Conservation (phyloP, 139 green algal genomes). For the Coelastrella sp. region DNA sequence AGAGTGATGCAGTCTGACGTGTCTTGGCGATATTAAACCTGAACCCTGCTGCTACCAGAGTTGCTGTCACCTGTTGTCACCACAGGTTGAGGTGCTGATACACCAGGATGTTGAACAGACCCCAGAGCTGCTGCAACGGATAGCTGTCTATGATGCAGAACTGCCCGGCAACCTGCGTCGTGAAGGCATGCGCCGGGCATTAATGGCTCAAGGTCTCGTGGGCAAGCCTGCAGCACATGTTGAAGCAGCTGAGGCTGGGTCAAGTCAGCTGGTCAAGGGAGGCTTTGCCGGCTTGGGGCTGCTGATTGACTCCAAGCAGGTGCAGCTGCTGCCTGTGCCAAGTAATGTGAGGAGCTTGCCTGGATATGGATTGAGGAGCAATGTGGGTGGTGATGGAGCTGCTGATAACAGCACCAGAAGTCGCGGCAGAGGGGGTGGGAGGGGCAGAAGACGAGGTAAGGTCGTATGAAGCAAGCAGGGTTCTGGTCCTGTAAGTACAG, state of each 20-base stretch:
- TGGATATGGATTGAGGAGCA: neutral
- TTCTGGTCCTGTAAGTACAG: too few relatives aligned
- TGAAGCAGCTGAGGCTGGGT: neutral
- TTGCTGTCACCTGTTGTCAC: neutral
- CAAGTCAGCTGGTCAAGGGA: neutral
- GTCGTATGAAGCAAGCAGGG: neutral
- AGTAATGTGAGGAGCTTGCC: constrained; percentile 11
- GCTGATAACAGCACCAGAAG: neutral
- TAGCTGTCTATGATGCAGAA: constrained; percentile 26
- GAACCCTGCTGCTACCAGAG: neutral
- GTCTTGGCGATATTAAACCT: too few relatives aligned
- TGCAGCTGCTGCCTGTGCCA: constrained; percentile 22
- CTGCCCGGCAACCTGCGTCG: constrained; percentile 28
- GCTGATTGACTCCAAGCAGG: neutral
- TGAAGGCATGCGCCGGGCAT: constrained; percentile 27
- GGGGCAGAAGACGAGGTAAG: neutral
- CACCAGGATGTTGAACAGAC: constrained; percentile 40
- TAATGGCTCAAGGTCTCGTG: constrained; percentile 4
- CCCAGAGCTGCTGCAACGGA: constrained; percentile 44
- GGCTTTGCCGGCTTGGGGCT: neutral
- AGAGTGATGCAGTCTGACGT: too few relatives aligned
- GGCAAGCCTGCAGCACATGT: neutral
- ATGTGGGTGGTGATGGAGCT: neutral
- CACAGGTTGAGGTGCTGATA: constrained; percentile 57
- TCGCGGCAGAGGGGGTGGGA: neutral